Evolutionary conservation across 192 early-diverging fungal species (phyloP).

Genomic region (Glomus cerebriforme): DNA sequence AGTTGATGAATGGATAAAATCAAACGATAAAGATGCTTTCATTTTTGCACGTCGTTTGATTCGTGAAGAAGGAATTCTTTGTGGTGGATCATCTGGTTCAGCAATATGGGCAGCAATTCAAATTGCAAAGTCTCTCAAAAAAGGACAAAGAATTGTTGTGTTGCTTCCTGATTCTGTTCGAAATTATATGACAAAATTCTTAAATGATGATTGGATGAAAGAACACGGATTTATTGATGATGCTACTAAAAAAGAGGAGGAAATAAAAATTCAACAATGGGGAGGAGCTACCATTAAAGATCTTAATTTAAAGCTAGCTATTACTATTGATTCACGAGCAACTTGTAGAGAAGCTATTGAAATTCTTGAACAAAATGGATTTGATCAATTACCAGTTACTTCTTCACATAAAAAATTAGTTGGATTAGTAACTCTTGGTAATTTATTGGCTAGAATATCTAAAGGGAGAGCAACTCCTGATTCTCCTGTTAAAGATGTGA

Average conservation of each 20-base stretch:
- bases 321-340: conserved; percentile 79
- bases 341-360: conserved; percentile 79
- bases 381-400: conserved; percentile 95
- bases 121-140: conserved; percentile 80
- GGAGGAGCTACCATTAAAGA: conserved; percentile 80
- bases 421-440: conserved; percentile 89
- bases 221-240: conserved; percentile 86
- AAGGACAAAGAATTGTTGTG: conserved; percentile 91
- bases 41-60: conserved; percentile 94
- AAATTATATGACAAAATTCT: conserved; percentile 99
- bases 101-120: conserved; percentile 86
- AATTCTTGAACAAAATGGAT: conserved; percentile 85
- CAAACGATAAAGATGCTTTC: conserved; percentile 94
- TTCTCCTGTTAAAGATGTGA: conserved; percentile 68
- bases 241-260: conserved; percentile 64
- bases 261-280: conserved; percentile 69
- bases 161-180: conserved; percentile 97
- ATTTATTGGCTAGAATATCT: conserved; percentile 80
- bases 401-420: conserved; percentile 58
- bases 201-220: conserved; percentile 98
- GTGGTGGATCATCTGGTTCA: conserved; percentile 94
- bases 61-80: conserved; percentile 94
- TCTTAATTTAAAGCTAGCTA: conserved; percentile 80
- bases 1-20: conserved; percentile 96
- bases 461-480: conserved; percentile 67